Conservation (phyloP, 2,329 filamentous ascomycete genomes). For the Xylaria hypoxylon region DNA sequence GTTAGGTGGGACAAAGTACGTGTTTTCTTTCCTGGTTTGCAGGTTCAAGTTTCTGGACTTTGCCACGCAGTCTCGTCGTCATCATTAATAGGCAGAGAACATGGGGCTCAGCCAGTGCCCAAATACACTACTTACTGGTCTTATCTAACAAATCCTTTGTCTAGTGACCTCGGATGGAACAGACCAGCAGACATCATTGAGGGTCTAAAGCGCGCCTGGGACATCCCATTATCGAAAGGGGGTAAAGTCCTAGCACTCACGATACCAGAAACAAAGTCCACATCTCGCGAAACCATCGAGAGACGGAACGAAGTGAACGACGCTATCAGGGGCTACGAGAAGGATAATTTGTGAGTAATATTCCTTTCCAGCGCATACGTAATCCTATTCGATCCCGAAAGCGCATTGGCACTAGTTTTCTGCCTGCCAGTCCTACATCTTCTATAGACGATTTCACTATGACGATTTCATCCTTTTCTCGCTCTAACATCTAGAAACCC, state of each 20-base stretch:
- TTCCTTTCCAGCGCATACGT: not conserved
- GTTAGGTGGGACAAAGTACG: constrained; percentile 72
- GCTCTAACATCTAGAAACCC: constrained; percentile 17
- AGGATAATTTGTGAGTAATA: constrained; percentile 63
- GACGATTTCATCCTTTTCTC: not conserved
- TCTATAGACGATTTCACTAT: not conserved
- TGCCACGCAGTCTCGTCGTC: not conserved
- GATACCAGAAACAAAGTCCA: constrained; percentile 63
- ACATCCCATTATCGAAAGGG: constrained; percentile 60
- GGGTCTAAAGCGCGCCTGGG: constrained; percentile 63
- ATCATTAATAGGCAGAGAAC: not conserved
- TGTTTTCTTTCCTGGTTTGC: constrained; percentile 13
- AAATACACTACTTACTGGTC: not conserved
- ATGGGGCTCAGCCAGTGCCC: not conserved
- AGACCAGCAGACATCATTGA: constrained; percentile 59
- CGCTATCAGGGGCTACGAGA: constrained; percentile 62
- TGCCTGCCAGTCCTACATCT: not conserved
- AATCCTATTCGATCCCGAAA: not conserved
- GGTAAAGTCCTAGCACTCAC: constrained; percentile 72
- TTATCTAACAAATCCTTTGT: constrained; percentile 15
- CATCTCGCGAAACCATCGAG: constrained; percentile 47
- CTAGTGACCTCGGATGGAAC: constrained; percentile 63
- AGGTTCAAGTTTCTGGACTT: not conserved
- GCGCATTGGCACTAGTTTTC: not conserved
- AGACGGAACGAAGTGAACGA: constrained; percentile 62